Conservation (phyloP, 345 rosid species). For the Populus pruinosa region DNA sequence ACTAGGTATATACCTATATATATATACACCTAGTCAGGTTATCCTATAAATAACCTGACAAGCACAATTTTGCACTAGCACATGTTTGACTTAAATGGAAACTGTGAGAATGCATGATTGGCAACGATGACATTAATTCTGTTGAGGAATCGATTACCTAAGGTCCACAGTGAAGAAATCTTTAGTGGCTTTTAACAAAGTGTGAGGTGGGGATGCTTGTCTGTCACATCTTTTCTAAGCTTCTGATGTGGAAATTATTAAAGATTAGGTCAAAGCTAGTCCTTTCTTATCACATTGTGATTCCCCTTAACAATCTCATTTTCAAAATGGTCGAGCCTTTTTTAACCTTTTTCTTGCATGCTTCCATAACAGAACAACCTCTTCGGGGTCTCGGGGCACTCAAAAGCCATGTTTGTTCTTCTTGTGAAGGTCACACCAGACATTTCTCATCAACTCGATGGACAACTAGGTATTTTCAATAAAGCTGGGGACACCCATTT, state of each 20-base stretch:
- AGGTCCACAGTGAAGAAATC: conserved; percentile 24
- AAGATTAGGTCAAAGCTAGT: conserved; percentile 42
- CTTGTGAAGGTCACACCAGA: conserved; percentile 7
- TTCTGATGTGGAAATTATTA: conserved; percentile 29
- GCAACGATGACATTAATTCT: conserved; percentile 10
- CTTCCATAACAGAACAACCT: conserved; percentile 34
- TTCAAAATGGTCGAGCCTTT: conserved; percentile 32
- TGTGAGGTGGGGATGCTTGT: conserved; percentile 28
- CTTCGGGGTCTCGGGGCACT: conserved; percentile 25
- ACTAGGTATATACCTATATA: conserved; percentile 25
- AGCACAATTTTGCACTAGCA: conserved; percentile 12
- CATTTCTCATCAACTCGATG: not conserved
- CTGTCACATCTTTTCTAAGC: conserved; percentile 42
- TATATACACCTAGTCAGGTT: too few relatives aligned
- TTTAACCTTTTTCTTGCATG: conserved; percentile 35
- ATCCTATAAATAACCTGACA: not conserved
- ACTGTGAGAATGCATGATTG: not conserved
- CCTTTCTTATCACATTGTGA: conserved; percentile 22
- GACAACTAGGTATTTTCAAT: conserved; percentile 26
- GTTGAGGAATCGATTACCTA: conserved; percentile 33
- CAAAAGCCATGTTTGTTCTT: conserved; percentile 21
- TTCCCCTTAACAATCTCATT: conserved; percentile 31
- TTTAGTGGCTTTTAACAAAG: conserved; percentile 37
- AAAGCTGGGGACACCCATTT: conserved; percentile 23
- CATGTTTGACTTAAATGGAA: conserved; percentile 5